Evolutionary conservation across 2,329 filamentous ascomycete genomes (phyloP), one percentile per base, ranked within the genome.

Genomic region (Beauveria bassiana): DNA sequence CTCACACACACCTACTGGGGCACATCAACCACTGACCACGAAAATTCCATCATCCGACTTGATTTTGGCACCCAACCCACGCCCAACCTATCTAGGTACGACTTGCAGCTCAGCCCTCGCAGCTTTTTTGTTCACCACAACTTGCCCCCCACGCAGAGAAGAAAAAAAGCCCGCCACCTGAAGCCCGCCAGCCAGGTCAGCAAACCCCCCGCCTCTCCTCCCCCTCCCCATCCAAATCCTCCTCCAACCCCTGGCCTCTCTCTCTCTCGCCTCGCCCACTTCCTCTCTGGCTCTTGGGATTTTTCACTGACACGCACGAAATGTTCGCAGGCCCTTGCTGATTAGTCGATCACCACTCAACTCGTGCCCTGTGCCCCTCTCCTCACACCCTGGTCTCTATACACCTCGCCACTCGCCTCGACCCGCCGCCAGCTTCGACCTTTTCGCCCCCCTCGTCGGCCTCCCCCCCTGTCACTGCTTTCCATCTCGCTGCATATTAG

Each of bases 51-150:
- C 38, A 45, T 52, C 46, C 57, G 45, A 59, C 56, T 43, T 43
- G 16, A 12, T 43, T 59, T 59, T 59, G 57, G 57, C 57, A 59
- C 57, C 57, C 57, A 59, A 51, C 22, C 57, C 46, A 43, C 47
- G 57, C 56, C 56, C 46, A 50, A 59, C 34, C 42, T 12, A n/a
- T 43, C 28, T 22, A 38, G 34, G 34, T 38, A 38, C 34, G 14
- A 38, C 16, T 52, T 52, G 54, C 42, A 57, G 54, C 31, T 40
- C 24, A 55, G 52, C 24, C 52, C 12, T 40, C 3, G 10, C 34
- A 38, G 34, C 14, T 16, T 16, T 38, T 0, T 38, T 38, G 1
- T 18, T 26, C 52, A 43, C 12, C 22, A 28, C n/a, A 46, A 28
- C 38, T 28, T 4, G 34, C 20, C 20, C 20, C 18, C 10, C 28